Percentiles rank a stretch among this genome's conserved stretches.
These are phyloP conservation scores for Diutina pseudorugosa DNA, from an alignment of 1,139 yeast species.

Conservation along the genomic window DNA sequence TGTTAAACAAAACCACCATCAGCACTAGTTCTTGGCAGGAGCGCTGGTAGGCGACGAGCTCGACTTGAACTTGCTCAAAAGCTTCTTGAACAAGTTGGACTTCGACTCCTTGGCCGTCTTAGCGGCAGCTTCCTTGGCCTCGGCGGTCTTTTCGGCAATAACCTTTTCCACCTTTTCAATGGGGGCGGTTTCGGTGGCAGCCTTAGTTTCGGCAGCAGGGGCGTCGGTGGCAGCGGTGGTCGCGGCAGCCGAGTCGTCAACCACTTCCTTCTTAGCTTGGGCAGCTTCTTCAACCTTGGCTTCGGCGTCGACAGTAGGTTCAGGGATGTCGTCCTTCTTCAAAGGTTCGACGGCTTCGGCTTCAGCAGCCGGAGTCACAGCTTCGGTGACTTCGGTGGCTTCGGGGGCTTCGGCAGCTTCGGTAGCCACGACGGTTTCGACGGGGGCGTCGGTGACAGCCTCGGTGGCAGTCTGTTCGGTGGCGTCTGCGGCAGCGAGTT, in stretches of 20 bases:
- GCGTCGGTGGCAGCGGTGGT: constrained; percentile 9
- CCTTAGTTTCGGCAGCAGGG: constrained; percentile 8
- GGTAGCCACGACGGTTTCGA: constrained; percentile 1
- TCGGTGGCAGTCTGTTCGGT: constrained; percentile 9
- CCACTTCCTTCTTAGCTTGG: background rate
- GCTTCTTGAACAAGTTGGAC: constrained; percentile 39
- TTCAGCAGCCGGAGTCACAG: constrained; percentile 6
- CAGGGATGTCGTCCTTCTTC: constrained; percentile 6
- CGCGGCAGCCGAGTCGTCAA: constrained; percentile 7
- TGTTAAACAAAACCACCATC: background rate
- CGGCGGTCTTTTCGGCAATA: constrained; percentile 18
- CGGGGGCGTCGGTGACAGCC: background rate
- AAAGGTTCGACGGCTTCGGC: constrained; percentile 5
- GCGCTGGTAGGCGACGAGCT: constrained; percentile 9
- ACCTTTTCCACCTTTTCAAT: constrained; percentile 7
- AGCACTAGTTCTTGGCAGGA: background rate
- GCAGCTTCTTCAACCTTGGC: constrained; percentile 1
- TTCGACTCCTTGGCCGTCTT: constrained; percentile 17
- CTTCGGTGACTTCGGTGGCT: constrained; percentile 7
- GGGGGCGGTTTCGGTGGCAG: constrained; percentile 7
- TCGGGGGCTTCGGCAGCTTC: constrained; percentile 6
- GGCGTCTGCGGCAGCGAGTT: background rate
- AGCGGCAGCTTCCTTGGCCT: constrained; percentile 14
- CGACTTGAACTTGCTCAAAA: constrained; percentile 36
- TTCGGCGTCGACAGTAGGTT: constrained; percentile 4